Conservation (phyloP, 2,329 filamentous ascomycete species). For the Fusarium setosum region DNA sequence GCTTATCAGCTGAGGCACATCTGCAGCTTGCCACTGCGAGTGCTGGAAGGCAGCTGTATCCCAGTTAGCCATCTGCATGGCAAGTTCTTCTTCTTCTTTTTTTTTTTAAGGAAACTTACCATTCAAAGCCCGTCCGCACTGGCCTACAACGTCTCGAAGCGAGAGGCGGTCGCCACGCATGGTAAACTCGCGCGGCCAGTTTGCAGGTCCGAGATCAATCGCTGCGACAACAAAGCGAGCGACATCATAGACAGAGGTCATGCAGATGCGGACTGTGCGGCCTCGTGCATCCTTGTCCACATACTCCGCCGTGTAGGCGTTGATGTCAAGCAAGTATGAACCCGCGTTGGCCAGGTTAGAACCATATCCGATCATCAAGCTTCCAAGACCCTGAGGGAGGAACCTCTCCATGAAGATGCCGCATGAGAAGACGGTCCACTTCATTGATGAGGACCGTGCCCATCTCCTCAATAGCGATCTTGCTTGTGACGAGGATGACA, state of each 20-base stretch:
- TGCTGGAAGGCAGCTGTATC: constrained; percentile 53
- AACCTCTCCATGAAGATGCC: constrained; percentile 83
- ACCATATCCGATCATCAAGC: constrained; percentile 68
- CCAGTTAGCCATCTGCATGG: constrained; percentile 31
- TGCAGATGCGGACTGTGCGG: constrained; percentile 65
- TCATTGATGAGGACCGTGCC: constrained; percentile 61
- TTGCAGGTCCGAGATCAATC: constrained; percentile 67
- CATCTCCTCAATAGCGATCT: constrained; percentile 67
- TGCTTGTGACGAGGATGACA: constrained; percentile 61
- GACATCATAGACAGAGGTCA: constrained; percentile 78
- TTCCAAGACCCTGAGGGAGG: constrained; percentile 72
- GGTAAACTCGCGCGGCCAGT: constrained; percentile 76
- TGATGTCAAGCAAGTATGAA: constrained; percentile 74
- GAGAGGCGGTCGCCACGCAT: constrained; percentile 76
- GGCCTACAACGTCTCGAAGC: constrained; percentile 67
- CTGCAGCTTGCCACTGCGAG: constrained; percentile 51
- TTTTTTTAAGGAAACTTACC: constrained; percentile 55
- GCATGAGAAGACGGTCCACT: constrained; percentile 78
- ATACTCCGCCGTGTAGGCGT: constrained; percentile 67
- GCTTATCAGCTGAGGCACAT: constrained; percentile 54
- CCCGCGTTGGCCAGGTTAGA: constrained; percentile 67
- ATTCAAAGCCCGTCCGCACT: constrained; percentile 62
- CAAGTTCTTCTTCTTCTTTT: not conserved
- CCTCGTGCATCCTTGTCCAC: constrained; percentile 65
- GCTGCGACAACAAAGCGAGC: constrained; percentile 78